Evolutionary conservation across 805 yeast species (phyloP).

Genomic region (Cyberlindnera veronae): DNA sequence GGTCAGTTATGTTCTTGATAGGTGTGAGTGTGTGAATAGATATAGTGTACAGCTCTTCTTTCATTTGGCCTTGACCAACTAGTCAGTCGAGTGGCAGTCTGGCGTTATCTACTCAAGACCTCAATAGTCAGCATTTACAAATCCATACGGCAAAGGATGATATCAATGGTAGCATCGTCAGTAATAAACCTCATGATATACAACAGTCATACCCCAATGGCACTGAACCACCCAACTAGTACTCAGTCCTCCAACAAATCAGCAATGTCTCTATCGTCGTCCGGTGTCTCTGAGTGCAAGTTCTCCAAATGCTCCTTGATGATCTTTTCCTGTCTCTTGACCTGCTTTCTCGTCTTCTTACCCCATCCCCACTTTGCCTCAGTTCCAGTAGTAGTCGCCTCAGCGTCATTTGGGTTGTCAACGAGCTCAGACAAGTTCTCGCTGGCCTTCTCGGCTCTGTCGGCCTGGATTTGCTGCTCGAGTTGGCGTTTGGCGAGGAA

Average conservation of each 20-base stretch:
- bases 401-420: slow-evolving; percentile 33
- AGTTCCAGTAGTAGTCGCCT: slow-evolving; percentile 34
- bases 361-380: slow-evolving; percentile 75
- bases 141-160: too few relatives aligned
- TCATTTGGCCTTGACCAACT: too few relatives aligned
- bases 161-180: too few relatives aligned
- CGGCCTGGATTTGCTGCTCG: slow-evolving; percentile 47
- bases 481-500: slow-evolving; percentile 57
- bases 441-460: slow-evolving; percentile 40
- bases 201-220: too few relatives aligned
- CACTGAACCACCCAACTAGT: too few relatives aligned
- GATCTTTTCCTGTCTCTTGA: slow-evolving; percentile 50
- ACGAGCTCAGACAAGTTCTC: slow-evolving; percentile 30
- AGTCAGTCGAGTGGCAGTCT: too few relatives aligned
- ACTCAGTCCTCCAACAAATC: slow-evolving; percentile 53
- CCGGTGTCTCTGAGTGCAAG: slow-evolving; percentile 42
- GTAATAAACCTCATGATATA: too few relatives aligned
- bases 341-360: slow-evolving; percentile 61
- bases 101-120: too few relatives aligned
- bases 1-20: too few relatives aligned
- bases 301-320: slow-evolving; percentile 47
- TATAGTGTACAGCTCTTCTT: too few relatives aligned
- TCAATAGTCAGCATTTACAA: too few relatives aligned
- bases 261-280: slow-evolving; percentile 67
- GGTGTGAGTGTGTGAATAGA: too few relatives aligned